A percentile compares a stretch with the other conserved stretches of the same genome.
phyloP scores from a whole-genome alignment of 1,284 basidiomycete species.

The Ustilago bromivora region DNA sequence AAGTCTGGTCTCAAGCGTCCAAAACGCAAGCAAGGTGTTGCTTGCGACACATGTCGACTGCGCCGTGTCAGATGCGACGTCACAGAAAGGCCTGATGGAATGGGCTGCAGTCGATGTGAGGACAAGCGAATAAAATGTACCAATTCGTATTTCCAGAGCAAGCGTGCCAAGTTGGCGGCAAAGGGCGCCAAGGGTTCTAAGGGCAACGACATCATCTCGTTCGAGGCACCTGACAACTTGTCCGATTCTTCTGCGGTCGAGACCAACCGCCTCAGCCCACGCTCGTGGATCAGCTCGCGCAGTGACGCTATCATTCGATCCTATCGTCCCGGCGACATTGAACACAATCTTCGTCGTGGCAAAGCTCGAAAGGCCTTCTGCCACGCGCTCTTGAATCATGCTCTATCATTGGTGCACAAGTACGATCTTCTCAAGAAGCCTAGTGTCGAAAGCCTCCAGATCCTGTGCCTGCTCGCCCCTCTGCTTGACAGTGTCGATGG shows the following conservation, averaged over 20 bases:
- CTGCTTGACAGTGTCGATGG: constrained; percentile 55
- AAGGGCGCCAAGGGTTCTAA: constrained; percentile 28
- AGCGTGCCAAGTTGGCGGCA: constrained; percentile 46
- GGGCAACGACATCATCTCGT: constrained; percentile 12
- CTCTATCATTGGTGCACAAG: constrained; percentile 61
- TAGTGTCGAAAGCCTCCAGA: constrained; percentile 52
- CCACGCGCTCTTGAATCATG: constrained; percentile 58
- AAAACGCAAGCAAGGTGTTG: constrained; percentile 68
- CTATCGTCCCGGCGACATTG: constrained; percentile 40
- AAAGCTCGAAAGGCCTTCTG: constrained; percentile 61
- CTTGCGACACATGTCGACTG: constrained; percentile 67
- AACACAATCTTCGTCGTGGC: constrained; percentile 57
- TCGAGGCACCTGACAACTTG: constrained; percentile 11
- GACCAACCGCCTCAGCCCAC: constrained; percentile 32
- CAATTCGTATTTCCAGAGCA: constrained; percentile 65
- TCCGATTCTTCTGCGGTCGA: constrained; percentile 9
- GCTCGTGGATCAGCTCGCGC: constrained; percentile 34
- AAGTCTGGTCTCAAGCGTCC: constrained; percentile 43
- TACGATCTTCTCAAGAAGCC: constrained; percentile 60
- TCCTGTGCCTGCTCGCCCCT: constrained; percentile 52
- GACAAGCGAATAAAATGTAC: constrained; percentile 68
- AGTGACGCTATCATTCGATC: constrained; percentile 31
- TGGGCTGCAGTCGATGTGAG: constrained; percentile 65
- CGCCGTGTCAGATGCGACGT: constrained; percentile 65
- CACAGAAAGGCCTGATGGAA: constrained; percentile 62